phyloP scores from a whole-genome alignment of 1,284 basidiomycete genomes.

The Heterobasidion occidentale region DNA sequence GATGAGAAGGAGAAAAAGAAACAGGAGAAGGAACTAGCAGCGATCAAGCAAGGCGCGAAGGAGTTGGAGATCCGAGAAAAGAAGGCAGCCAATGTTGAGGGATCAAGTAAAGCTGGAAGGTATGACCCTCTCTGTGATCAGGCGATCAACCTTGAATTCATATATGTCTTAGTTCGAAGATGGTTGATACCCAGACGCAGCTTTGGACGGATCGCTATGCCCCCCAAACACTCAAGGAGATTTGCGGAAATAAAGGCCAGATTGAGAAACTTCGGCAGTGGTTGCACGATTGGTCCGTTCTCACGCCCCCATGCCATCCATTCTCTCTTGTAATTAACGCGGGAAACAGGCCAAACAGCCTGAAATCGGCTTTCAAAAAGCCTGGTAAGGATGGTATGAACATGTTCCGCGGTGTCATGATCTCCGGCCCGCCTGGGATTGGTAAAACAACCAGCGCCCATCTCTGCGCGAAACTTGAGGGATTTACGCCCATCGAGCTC shows the following conservation, averaged over 20 bases:
- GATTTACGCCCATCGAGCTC: conserved; percentile 89
- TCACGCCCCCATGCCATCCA: neutral
- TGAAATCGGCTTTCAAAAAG: conserved; percentile 82
- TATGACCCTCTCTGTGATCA: conserved; percentile 7
- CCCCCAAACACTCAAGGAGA: conserved; percentile 79
- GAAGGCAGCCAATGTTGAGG: conserved; percentile 27
- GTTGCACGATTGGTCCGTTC: conserved; percentile 75
- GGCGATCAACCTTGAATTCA: no score
- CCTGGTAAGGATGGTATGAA: conserved; percentile 91
- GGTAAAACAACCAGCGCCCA: conserved; percentile 98
- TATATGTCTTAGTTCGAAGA: conserved; percentile 18
- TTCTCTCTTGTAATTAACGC: neutral
- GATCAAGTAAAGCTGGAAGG: conserved; percentile 15
- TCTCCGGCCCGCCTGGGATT: conserved; percentile 93
- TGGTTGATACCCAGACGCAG: conserved; percentile 45
- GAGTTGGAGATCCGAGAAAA: conserved; percentile 71
- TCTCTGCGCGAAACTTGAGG: conserved; percentile 81
- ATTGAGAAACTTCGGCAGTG: conserved; percentile 86
- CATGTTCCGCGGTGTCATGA: conserved; percentile 79
- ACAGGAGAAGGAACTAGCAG: conserved; percentile 73
- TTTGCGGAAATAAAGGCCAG: conserved; percentile 91
- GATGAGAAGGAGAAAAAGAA: conserved; percentile 84
- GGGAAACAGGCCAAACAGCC: conserved; percentile 55
- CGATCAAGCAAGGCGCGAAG: conserved; percentile 64
- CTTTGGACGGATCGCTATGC: conserved; percentile 98